Evolutionary conservation across 2,329 filamentous ascomycete species (phyloP), one percentile per base, ranked within the genome.

Genomic region (Zymoseptoria passerinii): DNA sequence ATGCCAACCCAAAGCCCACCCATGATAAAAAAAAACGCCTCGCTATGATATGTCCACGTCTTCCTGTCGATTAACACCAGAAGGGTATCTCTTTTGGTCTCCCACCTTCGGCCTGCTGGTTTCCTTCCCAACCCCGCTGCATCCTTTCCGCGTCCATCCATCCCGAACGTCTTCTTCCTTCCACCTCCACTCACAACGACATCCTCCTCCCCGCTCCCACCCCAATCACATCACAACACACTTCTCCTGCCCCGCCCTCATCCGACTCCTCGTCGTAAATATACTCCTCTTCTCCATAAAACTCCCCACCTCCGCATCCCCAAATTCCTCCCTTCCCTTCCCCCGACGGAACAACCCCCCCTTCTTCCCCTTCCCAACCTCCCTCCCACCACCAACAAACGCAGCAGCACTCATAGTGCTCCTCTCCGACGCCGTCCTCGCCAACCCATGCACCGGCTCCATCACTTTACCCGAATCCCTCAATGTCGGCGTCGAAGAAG

Each of bases 401-500:
- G n/a, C 16, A 16, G 49, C 19, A 16, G 19, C 49, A 50, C 49
- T 44, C 35, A 16, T 44, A 10, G 35, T 44, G 2, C 35, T 44
- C 16, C 35, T 44, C 35, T 44, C 35, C 35, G 35, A 44, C 35
- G 35, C 18, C 19, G 49, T 50, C 49, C 23, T 23, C 19, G 19
- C 49, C 19, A 50, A 19, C n/a, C 23, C 49, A 8, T 3, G 13
- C 49, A 50, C 5, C 6, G 19, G 19, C n/a, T 50, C 49, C 49
- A 20, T 50, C 51, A 19, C 28, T 23, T 28, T 53, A 1, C 19
- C 28, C 27, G 51, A 28, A 28, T 23, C 18, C 51, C n/a, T 28
- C 51, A 19, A 18, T 16, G 51, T 50, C 18, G 63, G 60, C 13
- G 56, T 58, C 2, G 60, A 58, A 18, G 63, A 58, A 10, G 67